A percentile compares a stretch with the other conserved stretches of the same genome.
phyloP scores from a whole-genome alignment of 768 basidiomycete species.

The Macrocybe gigantea region DNA sequence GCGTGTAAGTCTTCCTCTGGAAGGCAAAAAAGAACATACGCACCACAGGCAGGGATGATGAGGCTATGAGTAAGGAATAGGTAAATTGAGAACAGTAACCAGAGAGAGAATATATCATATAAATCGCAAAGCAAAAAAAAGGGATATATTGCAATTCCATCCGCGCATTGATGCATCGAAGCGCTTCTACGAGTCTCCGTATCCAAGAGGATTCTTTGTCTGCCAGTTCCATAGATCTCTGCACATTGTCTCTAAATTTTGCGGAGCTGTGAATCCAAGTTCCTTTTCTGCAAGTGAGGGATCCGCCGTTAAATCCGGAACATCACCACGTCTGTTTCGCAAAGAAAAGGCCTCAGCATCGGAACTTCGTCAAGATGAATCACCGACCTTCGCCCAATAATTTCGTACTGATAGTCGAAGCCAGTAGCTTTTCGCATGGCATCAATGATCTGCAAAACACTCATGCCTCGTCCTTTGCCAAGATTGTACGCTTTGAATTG shows the following conservation, averaged over 20 bases:
- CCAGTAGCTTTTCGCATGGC: slow-evolving; percentile 93
- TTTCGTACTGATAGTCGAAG: slow-evolving; percentile 81
- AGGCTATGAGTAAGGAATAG: too few species aligned
- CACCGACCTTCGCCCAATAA: slow-evolving; percentile 84
- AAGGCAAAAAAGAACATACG: too few species aligned
- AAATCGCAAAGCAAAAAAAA: too few species aligned
- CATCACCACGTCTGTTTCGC: slow-evolving; percentile 75
- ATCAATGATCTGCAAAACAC: slow-evolving; percentile 88
- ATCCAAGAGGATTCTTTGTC: slow-evolving; percentile 83
- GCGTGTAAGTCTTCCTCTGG: too few species aligned
- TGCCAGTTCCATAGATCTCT: slow-evolving; percentile 99
- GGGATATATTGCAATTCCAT: too few species aligned
- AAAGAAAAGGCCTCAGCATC: too few species aligned
- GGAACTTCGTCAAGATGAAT: too few species aligned
- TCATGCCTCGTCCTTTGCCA: slow-evolving; percentile 88
- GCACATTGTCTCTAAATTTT: slow-evolving; percentile 89
- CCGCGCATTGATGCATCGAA: too few species aligned
- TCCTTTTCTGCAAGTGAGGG: slow-evolving; percentile 88
- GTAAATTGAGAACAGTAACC: too few species aligned
- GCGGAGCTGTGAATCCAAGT: slow-evolving; percentile 83
- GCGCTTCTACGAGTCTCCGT: slow-evolving; percentile 21
- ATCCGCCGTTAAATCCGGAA: slow-evolving; percentile 94
- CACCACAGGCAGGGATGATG: too few species aligned
- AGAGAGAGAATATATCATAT: too few species aligned
- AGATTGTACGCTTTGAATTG: slow-evolving; percentile 95